Evolutionary conservation across 768 basidiomycete species (phyloP), one percentile per base, ranked within the genome.

Genomic region (Kwoniella mangroviensis): DNA sequence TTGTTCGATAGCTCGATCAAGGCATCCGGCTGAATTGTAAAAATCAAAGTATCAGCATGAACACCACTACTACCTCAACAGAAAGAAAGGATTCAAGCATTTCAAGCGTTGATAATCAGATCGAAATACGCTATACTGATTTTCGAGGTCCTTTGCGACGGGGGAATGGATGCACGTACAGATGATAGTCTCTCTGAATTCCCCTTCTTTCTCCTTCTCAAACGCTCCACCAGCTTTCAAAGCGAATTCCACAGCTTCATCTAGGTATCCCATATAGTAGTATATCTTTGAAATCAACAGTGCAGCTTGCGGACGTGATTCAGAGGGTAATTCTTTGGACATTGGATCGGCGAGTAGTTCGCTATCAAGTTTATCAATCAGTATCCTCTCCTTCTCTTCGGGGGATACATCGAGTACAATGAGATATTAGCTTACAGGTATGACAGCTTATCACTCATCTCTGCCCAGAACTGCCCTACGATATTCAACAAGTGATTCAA

Each of bases 221-320:
- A 98, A 98, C 81, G 92, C 90, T 82, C 85, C 86, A 67, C 92
- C 94, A 19, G 96, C 93, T 67, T 91, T 91, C 57, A 99, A 89
- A 22, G 97, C 97, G 79, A 98, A 98, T 13, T 92, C 91, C 68
- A 99, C 88, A 34, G 95, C 93, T 82, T 99, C 97, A 79, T 95
- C 93, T 76, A 96, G 92, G 82, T 93, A 92, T 73, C 92, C 94
- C 59, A 99, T 87, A 87, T 91, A 96, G 85, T 94, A 98, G 84
- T 98, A 98, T 60, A 98, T 92, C 83, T 98, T 98, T 87, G 94
- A 95, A n/a, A 92, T 91, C 34, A 99, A 87, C 61, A 98, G 86
- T 22, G 95, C 93, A 21, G 97, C 95, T 61, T 90, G 88, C 77
- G 92, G 88, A 45, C 92, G 90, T 15, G 91, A 89, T 61, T 89